A percentile compares a stretch with the other conserved stretches of the same genome.
These are phyloP conservation scores for Orbilia quercus DNA, from an alignment of 2,329 filamentous ascomycete species.

Conservation along the genomic window DNA sequence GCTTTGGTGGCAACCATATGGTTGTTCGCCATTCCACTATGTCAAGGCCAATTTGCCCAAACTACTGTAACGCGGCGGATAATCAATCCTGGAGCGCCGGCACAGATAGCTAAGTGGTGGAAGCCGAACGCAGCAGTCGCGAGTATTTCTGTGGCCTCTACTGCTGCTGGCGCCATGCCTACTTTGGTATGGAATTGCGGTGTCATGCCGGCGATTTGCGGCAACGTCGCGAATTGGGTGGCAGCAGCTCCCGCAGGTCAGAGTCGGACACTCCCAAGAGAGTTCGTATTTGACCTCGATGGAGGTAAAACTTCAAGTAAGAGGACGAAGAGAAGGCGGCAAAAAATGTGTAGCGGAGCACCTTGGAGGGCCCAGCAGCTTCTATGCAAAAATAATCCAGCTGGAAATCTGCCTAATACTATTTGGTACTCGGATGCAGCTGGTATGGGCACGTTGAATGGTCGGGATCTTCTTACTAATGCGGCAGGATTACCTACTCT, in stretches of 20 bases:
- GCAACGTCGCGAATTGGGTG: neutral
- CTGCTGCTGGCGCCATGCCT: neutral
- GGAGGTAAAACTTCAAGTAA: neutral
- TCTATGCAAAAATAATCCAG: too few species aligned
- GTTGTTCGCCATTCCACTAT: neutral
- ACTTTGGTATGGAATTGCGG: slow-evolving; percentile 9
- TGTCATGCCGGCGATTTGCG: slow-evolving; percentile 1
- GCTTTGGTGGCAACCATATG: neutral
- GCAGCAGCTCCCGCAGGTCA: neutral
- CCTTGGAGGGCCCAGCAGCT: too few species aligned
- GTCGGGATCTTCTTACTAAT: too few species aligned
- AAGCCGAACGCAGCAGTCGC: too few species aligned
- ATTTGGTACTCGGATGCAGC: too few species aligned
- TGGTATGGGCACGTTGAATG: too few species aligned
- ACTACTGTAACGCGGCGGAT: slow-evolving; percentile 3
- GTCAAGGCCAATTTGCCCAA: slow-evolving; percentile 2
- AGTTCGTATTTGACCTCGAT: neutral
- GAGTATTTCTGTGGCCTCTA: neutral
- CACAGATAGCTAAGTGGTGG: neutral
- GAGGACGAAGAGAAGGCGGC: neutral
- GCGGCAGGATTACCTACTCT: neutral
- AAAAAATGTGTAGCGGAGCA: too few species aligned
- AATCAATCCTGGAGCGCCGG: neutral
- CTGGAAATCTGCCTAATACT: too few species aligned
- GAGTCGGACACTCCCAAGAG: neutral